Evolutionary conservation across 2,329 filamentous ascomycete species (phyloP).

Genomic region (Aspergillus uvarum): DNA sequence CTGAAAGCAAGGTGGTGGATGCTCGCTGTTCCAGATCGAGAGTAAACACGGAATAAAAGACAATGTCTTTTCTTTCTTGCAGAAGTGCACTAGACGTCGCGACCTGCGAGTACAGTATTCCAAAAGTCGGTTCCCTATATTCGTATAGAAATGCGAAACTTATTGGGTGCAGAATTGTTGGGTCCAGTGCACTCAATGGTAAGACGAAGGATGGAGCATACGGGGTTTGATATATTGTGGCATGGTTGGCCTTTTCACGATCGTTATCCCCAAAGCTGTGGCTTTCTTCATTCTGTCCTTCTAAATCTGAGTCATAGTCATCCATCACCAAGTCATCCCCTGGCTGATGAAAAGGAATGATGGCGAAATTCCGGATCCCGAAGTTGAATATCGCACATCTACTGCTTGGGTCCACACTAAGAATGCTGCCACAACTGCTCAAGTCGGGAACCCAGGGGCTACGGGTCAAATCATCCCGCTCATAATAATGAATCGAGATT

Average conservation of each 20-base stretch:
- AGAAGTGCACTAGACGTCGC: slow-evolving; percentile 72
- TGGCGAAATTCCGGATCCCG: slow-evolving; percentile 81
- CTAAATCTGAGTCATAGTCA: slow-evolving; percentile 81
- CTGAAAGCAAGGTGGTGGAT: slow-evolving; percentile 87
- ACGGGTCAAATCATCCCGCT: slow-evolving; percentile 82
- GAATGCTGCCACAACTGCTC: slow-evolving; percentile 72
- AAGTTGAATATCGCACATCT: slow-evolving; percentile 95
- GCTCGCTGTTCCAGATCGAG: slow-evolving; percentile 90
- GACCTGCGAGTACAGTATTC: slow-evolving; percentile 78
- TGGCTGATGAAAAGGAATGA: slow-evolving; percentile 83
- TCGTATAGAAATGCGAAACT: slow-evolving; percentile 93
- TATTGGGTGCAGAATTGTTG: slow-evolving; percentile 80
- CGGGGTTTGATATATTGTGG: slow-evolving; percentile 56
- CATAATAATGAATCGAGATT: slow-evolving; percentile 96
- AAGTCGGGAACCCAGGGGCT: slow-evolving; percentile 79
- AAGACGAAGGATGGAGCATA: slow-evolving; percentile 93
- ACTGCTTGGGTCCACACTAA: slow-evolving; percentile 86
- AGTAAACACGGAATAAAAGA: slow-evolving; percentile 92
- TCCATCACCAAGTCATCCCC: slow-evolving; percentile 89
- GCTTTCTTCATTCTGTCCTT: slow-evolving; percentile 60
- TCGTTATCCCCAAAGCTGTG: slow-evolving; percentile 34
- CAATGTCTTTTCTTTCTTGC: slow-evolving; percentile 74
- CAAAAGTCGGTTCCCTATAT: slow-evolving; percentile 96
- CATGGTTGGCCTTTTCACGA: slow-evolving; percentile 36
- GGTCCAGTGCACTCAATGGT: slow-evolving; percentile 83